Evolutionary conservation across 208 protist genomes (phyloP).

Genomic region (Tritrichomonas musculus): DNA sequence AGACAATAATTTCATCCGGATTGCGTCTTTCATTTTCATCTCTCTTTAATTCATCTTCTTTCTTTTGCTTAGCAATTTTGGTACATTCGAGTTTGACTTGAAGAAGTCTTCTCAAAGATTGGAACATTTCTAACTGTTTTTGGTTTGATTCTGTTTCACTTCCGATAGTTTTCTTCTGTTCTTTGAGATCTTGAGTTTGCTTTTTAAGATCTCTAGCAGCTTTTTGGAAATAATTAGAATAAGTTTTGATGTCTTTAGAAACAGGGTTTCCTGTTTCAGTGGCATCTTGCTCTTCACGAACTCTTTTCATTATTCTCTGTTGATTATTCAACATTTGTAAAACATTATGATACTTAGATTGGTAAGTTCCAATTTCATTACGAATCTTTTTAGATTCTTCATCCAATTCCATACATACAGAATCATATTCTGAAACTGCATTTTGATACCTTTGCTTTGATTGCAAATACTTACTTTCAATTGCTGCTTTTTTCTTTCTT

Average conservation of each 20-base stretch:
- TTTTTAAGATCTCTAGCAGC: neutral
- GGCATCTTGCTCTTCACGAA: neutral
- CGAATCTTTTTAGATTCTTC: slow-evolving; percentile 4
- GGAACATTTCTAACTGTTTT: neutral
- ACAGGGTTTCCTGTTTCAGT: slow-evolving; percentile 15
- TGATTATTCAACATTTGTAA: neutral
- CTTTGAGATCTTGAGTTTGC: neutral
- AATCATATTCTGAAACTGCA: neutral
- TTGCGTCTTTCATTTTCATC: too few relatives aligned
- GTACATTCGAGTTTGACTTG: neutral
- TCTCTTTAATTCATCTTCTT: neutral
- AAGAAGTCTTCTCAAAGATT: neutral
- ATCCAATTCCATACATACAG: neutral
- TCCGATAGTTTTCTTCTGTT: slow-evolving; percentile 1
- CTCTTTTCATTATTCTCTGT: neutral
- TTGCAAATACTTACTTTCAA: neutral
- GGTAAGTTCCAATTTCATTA: neutral
- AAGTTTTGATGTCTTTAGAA: neutral
- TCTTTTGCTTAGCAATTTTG: neutral
- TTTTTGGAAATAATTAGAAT: neutral
- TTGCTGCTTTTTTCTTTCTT: neutral
- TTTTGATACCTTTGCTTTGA: neutral
- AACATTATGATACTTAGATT: neutral
- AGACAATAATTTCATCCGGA: too few relatives aligned
- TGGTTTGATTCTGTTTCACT: neutral